Evolutionary conservation across 768 basidiomycete genomes (phyloP).

Genomic region (Leccinum ochraceum): DNA sequence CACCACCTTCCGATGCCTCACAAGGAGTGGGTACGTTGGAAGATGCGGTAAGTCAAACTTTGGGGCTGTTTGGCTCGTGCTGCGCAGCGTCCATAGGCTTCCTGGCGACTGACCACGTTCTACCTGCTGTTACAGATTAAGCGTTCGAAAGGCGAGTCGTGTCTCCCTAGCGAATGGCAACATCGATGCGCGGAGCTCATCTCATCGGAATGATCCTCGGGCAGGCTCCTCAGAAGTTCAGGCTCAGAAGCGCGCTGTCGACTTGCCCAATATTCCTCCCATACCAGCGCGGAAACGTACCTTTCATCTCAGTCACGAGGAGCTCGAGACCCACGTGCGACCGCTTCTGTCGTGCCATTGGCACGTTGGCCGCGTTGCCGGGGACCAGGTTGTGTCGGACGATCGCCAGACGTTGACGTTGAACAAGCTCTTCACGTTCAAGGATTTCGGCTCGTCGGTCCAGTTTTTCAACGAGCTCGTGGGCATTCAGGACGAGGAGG

Average conservation of each 20-base stretch:
- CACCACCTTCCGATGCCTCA: neutral
- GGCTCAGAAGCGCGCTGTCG: constrained; percentile 10
- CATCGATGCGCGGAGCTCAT: neutral
- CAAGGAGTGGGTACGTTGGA: constrained; percentile 17
- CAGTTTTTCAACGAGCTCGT: constrained; percentile 32
- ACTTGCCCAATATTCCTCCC: constrained; percentile 28
- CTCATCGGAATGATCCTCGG: neutral
- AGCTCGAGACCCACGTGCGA: constrained; percentile 35
- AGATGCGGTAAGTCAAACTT: constrained; percentile 18
- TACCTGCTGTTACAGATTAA: constrained; percentile 13
- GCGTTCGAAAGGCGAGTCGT: constrained; percentile 24
- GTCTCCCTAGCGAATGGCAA: neutral
- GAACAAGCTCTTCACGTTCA: constrained; percentile 33
- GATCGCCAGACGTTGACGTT: constrained; percentile 22
- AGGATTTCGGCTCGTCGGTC: constrained; percentile 23
- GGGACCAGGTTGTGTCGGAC: neutral
- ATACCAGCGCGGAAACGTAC: constrained; percentile 35
- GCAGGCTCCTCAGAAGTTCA: constrained; percentile 23
- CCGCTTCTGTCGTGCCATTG: constrained; percentile 39
- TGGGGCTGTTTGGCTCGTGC: neutral
- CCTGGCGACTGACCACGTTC: constrained; percentile 2
- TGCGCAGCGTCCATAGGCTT: neutral
- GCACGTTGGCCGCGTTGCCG: constrained; percentile 23
- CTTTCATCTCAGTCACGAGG: constrained; percentile 34
- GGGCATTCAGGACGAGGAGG: constrained; percentile 31